Evolutionary conservation across 2,329 filamentous ascomycete species (phyloP).

Genomic region (Phialocephala sp.): DNA sequence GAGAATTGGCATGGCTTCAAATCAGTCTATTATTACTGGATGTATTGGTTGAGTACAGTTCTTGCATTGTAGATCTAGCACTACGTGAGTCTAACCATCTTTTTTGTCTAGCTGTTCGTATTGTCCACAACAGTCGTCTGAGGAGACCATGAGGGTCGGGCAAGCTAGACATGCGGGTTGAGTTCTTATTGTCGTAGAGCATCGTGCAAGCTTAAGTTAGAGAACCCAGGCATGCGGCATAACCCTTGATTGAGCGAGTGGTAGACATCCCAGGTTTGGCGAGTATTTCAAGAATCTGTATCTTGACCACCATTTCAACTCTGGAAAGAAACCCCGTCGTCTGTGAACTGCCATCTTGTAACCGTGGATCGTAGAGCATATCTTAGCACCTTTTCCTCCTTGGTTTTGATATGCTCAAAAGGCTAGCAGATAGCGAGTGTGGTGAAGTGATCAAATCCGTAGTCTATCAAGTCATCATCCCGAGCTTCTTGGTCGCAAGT

Average conservation of each 20-base stretch:
- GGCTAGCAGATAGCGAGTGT: background rate
- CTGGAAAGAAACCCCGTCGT: background rate
- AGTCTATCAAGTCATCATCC: constrained; percentile 16
- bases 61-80: constrained; percentile 2
- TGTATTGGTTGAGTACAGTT: background rate
- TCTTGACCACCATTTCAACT: constrained; percentile 6
- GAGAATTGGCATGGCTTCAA: background rate
- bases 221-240: background rate
- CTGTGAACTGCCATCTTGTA: background rate
- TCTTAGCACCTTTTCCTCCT: background rate
- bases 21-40: too few species aligned
- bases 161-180: background rate
- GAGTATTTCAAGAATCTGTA: background rate
- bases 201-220: background rate
- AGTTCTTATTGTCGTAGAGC: background rate
- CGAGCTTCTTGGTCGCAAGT: constrained; percentile 30
- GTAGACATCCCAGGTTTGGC: background rate
- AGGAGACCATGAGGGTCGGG: background rate
- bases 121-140: background rate
- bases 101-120: background rate
- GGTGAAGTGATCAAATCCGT: constrained; percentile 5
- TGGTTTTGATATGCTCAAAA: background rate
- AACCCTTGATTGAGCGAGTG: background rate
- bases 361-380: background rate
- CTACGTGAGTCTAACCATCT: background rate